Evolutionary conservation across 441 rosid species (phyloP).

Genomic region (Adansonia rubrostipa): DNA sequence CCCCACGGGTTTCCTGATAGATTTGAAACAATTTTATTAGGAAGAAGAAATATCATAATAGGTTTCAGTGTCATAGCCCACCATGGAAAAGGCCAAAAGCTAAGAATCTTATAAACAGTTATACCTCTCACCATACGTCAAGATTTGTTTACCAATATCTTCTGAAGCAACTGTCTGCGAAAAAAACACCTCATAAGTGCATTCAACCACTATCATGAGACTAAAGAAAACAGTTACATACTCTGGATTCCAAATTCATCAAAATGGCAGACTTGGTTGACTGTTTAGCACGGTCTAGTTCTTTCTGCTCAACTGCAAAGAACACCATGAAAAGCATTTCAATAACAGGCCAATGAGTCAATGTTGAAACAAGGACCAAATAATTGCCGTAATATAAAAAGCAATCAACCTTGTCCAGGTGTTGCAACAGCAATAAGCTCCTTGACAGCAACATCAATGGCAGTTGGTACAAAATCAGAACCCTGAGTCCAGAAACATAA

Average conservation of each 20-base stretch:
- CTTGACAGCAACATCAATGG: conserved; percentile 49
- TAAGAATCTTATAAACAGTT: neutral
- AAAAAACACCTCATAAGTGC: neutral
- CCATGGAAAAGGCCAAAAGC: neutral
- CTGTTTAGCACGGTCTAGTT: conserved; percentile 49
- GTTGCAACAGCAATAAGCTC: conserved; percentile 67
- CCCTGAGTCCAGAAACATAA: conserved; percentile 42
- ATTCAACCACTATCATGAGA: neutral
- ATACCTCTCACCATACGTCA: conserved; percentile 70
- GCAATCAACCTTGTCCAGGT: conserved; percentile 48
- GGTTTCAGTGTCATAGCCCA: neutral
- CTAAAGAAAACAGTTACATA: conserved; percentile 30
- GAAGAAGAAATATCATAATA: neutral
- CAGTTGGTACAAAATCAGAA: conserved; percentile 59
- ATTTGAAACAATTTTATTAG: neutral
- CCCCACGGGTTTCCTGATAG: conserved; percentile 55
- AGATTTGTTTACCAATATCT: conserved; percentile 65
- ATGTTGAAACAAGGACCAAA: conserved; percentile 17
- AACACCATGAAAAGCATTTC: conserved; percentile 19
- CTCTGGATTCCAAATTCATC: conserved; percentile 70
- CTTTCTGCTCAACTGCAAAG: conserved; percentile 53
- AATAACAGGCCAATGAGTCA: conserved; percentile 1
- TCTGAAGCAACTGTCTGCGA: conserved; percentile 61
- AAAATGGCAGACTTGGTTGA: conserved; percentile 51
- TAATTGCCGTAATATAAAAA: conserved; percentile 15